These are phyloP conservation scores for Aspergillus sp. DNA, from an alignment of 2,329 filamentous ascomycete species.

Conservation along the genomic window DNA sequence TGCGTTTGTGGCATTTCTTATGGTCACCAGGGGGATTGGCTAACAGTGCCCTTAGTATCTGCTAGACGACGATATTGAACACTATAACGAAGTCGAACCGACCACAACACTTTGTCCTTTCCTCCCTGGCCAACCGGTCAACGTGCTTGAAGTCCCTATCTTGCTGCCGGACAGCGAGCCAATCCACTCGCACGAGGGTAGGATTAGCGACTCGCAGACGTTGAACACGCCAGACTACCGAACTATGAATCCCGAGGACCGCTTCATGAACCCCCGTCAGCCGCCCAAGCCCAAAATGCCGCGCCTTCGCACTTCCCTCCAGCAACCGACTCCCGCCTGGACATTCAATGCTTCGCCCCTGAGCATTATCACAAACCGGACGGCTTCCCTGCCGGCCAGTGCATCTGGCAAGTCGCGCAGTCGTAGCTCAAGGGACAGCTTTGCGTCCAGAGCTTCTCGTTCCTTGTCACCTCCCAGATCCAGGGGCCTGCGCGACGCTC, in stretches of 20 bases:
- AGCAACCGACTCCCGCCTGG: slow-evolving; percentile 15
- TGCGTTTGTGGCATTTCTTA: slow-evolving; percentile 40
- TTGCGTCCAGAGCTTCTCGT: slow-evolving; percentile 22
- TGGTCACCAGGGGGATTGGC: too few relatives aligned
- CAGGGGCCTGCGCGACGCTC: slow-evolving; percentile 29
- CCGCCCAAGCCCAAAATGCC: slow-evolving; percentile 42
- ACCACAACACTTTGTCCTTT: slow-evolving; percentile 74
- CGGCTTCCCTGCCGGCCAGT: slow-evolving; percentile 30
- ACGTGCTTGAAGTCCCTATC: slow-evolving; percentile 71
- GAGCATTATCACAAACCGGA: slow-evolving; percentile 19
- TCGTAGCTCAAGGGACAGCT: slow-evolving; percentile 10
- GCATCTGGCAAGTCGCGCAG: slow-evolving; percentile 11
- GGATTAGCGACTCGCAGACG: slow-evolving; percentile 47
- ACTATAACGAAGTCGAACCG: slow-evolving; percentile 62
- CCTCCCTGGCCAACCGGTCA: slow-evolving; percentile 79
- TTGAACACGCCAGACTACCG: slow-evolving; percentile 47
- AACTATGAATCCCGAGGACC: slow-evolving; percentile 71
- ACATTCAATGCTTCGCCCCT: slow-evolving; percentile 22
- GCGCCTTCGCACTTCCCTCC: slow-evolving; percentile 38
- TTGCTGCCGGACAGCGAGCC: slow-evolving; percentile 46
- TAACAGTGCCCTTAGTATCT: slow-evolving; percentile 55
- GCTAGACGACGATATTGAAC: slow-evolving; percentile 68
- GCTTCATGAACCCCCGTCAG: slow-evolving; percentile 61
- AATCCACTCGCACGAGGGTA: slow-evolving; percentile 55
- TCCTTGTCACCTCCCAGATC: slow-evolving; percentile 31